Evolutionary conservation across 2,329 filamentous ascomycete species (phyloP), one percentile per base, ranked within the genome.

Genomic region (Exserohilum turcica): DNA sequence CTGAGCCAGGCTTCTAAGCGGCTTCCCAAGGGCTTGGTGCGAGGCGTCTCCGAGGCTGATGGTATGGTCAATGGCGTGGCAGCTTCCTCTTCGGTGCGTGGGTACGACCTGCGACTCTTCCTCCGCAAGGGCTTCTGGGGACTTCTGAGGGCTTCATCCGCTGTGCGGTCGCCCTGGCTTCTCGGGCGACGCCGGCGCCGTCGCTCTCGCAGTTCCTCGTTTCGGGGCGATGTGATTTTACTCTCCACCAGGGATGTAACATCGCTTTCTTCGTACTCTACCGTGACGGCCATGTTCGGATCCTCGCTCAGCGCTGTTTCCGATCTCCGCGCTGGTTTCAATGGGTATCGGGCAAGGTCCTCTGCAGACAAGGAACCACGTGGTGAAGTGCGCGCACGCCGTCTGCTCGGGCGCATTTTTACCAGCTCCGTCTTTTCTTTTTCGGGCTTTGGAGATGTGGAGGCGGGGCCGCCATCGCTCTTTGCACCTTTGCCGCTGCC

Each of bases 1-100:
- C 79, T 80, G 5, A 88, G 78, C 85, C 85, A 88, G 43, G 84
- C 82, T 69, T 87, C 82, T 21, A 88, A 81, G 42, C 83, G 83
- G 46, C 65, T 79, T 16, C 74, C 77, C 50, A 79, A 78, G 12
- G 80, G 75, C 39, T 79, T 79, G 49, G 50, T 59, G 16, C 76
- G 67, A 4, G 76, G 72, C 18, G 77, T 76, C 43, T 71, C 52
- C 29, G 57, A 47, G 21, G 53, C 36, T 21, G 58, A 54, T 28
- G 62, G 53, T 16, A 67, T 60, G 9, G 54, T 57, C 40, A 61
- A 50, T 40, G 43, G 60, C 43, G 52, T 43, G 19, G 60, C 48
- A 19, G 60, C 57, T 19, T 64, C 58, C 27, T 67, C 64, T 12
- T 71, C 64, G 28, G 58, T 49, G 36, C 61, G 57, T 3, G 68